phyloP scores from a whole-genome alignment of 1,139 yeast genomes.

The Lodderomyces theae region DNA sequence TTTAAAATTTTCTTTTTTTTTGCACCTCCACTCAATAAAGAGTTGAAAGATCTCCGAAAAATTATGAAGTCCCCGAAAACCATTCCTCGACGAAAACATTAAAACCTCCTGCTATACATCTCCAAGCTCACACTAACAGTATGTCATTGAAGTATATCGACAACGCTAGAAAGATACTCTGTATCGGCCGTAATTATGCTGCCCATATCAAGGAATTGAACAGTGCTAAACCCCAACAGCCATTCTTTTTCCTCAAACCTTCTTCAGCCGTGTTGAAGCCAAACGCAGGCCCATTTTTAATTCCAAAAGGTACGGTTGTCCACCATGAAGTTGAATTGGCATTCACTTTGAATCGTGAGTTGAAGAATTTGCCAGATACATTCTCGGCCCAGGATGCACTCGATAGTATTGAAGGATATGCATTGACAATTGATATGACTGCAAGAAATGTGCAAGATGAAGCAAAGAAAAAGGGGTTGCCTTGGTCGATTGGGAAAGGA shows the following conservation, averaged over 20 bases:
- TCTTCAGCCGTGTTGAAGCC: constrained; percentile 62
- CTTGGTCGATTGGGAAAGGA: constrained; percentile 97
- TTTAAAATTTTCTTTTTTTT: too few species aligned
- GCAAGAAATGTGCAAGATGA: constrained; percentile 95
- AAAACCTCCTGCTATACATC: background rate
- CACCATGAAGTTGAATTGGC: constrained; percentile 96
- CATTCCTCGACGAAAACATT: background rate
- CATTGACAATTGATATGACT: constrained; percentile 87
- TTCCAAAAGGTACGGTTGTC: constrained; percentile 77
- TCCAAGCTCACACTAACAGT: too few species aligned
- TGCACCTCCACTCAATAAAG: too few species aligned
- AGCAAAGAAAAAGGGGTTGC: constrained; percentile 90
- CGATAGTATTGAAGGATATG: constrained; percentile 79
- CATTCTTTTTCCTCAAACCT: constrained; percentile 92
- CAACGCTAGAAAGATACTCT: constrained; percentile 75
- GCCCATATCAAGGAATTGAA: constrained; percentile 91
- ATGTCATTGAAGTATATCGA: constrained; percentile 63
- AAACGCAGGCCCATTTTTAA: constrained; percentile 68
- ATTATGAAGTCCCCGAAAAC: background rate
- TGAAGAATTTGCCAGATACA: constrained; percentile 58
- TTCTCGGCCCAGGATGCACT: constrained; percentile 69
- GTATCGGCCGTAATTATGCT: constrained; percentile 95
- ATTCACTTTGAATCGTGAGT: constrained; percentile 60
- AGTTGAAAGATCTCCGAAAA: background rate
- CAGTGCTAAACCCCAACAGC: constrained; percentile 75